Conservation (phyloP, 2,329 filamentous ascomycete species). For the Lasiodiplodia sp. region DNA sequence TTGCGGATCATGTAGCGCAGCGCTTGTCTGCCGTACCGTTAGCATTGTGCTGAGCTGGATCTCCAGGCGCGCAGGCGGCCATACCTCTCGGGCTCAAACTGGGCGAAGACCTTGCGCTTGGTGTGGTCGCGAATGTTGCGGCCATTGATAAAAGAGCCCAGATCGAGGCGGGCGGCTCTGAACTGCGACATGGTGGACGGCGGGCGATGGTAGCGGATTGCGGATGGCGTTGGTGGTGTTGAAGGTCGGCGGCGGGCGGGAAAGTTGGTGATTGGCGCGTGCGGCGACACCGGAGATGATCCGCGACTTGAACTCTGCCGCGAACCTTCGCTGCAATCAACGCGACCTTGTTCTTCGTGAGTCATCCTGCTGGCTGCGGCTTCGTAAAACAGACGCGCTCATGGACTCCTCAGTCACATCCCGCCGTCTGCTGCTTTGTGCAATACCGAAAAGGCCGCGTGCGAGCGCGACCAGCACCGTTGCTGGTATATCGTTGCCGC, state of each 20-base stretch:
- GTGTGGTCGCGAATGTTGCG: constrained; percentile 92
- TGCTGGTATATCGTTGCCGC: constrained; percentile 9
- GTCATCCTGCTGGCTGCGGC: constrained; percentile 4
- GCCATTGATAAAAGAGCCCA: constrained; percentile 87
- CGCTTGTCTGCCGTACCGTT: constrained; percentile 70
- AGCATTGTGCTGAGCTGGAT: constrained; percentile 74
- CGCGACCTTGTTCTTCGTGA: constrained; percentile 12
- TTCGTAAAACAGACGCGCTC: neutral
- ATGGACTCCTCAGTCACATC: neutral
- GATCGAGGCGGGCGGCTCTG: constrained; percentile 85
- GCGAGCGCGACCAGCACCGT: neutral
- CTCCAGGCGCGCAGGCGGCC: constrained; percentile 28
- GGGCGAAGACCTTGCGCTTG: constrained; percentile 90
- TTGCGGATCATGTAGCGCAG: constrained; percentile 87
- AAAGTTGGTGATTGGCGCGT: constrained; percentile 10
- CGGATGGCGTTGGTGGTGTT: constrained; percentile 2
- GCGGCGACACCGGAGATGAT: constrained; percentile 5
- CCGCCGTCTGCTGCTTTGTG: neutral
- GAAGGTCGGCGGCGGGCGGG: neutral
- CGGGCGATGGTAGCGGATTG: constrained; percentile 28
- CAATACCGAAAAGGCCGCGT: neutral
- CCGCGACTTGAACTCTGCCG: constrained; percentile 11
- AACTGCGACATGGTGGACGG: constrained; percentile 69
- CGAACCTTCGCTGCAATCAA: neutral
- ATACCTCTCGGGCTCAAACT: constrained; percentile 88